These are phyloP conservation scores for Naegleria lovaniensis DNA, from an alignment of 208 protist species.

Conservation along the genomic window DNA sequence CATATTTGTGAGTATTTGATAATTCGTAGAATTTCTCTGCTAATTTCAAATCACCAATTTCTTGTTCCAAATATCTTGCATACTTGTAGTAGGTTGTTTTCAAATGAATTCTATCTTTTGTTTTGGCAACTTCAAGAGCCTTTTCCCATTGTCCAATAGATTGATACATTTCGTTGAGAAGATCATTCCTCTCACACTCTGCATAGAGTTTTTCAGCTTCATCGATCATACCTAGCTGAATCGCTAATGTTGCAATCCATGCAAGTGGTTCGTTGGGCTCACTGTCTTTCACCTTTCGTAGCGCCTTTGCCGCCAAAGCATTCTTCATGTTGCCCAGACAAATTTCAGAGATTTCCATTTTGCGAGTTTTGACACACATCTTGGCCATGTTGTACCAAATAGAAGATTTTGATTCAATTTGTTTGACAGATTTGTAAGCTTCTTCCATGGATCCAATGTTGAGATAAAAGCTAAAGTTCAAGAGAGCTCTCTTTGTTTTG, in stretches of 20 bases:
- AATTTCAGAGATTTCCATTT: conserved; percentile 84
- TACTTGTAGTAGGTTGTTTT: conserved; percentile 82
- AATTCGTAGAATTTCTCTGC: conserved; percentile 84
- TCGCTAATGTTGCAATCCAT: conserved; percentile 83
- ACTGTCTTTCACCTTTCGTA: conserved; percentile 67
- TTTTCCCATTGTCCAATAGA: conserved; percentile 85
- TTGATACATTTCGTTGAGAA: conserved; percentile 83
- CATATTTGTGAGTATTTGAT: conserved; percentile 67
- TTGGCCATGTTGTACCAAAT: conserved; percentile 89
- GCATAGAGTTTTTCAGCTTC: conserved; percentile 74
- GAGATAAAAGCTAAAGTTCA: conserved; percentile 90
- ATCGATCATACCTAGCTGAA: conserved; percentile 81
- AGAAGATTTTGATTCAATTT: conserved; percentile 68
- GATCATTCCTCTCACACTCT: conserved; percentile 73
- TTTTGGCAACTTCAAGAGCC: conserved; percentile 73
- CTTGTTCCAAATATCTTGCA: conserved; percentile 82
- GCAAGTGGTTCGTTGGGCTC: conserved; percentile 72
- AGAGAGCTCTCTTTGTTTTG: conserved; percentile 73
- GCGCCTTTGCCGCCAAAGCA: conserved; percentile 68
- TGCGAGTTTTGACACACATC: conserved; percentile 84
- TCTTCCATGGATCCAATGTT: conserved; percentile 94
- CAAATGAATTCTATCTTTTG: conserved; percentile 81
- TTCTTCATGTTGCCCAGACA: conserved; percentile 88
- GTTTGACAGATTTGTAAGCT: conserved; percentile 88
- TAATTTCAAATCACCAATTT: conserved; percentile 72